These are phyloP conservation scores for Actinomortierella ambigua DNA, from an alignment of 371 early-diverging fungal species.

Conservation along the genomic window DNA sequence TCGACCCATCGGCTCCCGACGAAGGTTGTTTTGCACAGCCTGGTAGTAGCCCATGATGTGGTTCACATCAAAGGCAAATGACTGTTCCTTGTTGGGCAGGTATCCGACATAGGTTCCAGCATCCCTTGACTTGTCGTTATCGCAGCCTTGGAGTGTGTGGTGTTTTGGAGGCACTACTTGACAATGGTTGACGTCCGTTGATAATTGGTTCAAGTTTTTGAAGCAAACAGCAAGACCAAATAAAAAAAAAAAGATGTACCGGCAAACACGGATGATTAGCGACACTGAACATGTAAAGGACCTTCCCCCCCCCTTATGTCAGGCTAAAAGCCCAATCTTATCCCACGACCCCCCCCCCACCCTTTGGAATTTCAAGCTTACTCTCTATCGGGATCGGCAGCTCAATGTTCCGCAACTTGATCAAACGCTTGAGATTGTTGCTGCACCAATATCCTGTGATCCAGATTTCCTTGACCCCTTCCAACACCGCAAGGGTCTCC, in stretches of 20 bases:
- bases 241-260: neutral
- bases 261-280: no score
- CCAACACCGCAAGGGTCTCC: slow-evolving; percentile 29
- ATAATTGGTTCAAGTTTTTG: no score
- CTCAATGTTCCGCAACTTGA: slow-evolving; percentile 32
- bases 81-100: slow-evolving; percentile 20
- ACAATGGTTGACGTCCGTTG: no score
- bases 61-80: slow-evolving; percentile 34
- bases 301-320: no score
- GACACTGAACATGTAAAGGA: neutral
- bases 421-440: slow-evolving; percentile 20
- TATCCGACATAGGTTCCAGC: no score
- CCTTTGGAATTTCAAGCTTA: slow-evolving; percentile 4
- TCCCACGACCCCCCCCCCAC: neutral
- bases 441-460: slow-evolving; percentile 20
- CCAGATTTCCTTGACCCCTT: slow-evolving; percentile 39
- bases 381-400: slow-evolving; percentile 34
- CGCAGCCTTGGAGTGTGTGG: no score
- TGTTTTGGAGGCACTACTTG: no score
- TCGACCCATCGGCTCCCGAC: slow-evolving; percentile 25
- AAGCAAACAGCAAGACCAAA: neutral
- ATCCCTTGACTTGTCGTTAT: no score
- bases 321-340: neutral
- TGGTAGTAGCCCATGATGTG: slow-evolving; percentile 46
- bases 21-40: slow-evolving; percentile 7